Percentiles rank a stretch among this genome's conserved stretches.
phyloP scores from a whole-genome alignment of 2,329 filamentous ascomycete species.

The Arthrinium phaeospermum region DNA sequence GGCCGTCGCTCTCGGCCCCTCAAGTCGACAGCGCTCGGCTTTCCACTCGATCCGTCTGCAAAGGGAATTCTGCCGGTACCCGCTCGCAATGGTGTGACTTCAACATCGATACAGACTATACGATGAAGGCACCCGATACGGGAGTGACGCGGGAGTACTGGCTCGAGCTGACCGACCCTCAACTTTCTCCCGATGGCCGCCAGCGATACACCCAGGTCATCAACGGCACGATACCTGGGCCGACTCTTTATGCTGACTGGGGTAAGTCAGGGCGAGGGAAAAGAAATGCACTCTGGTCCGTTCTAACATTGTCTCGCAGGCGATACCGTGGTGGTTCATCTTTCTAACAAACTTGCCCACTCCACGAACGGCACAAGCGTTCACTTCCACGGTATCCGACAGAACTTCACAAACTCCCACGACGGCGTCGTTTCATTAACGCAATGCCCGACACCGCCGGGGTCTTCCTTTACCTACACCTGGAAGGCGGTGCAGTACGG shows the following conservation, averaged over 20 bases:
- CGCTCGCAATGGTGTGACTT: conserved; percentile 43
- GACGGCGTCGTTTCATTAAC: conserved; percentile 61
- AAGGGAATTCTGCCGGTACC: not conserved
- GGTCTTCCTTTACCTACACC: conserved; percentile 59
- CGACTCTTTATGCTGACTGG: conserved; percentile 53
- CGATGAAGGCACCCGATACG: conserved; percentile 39
- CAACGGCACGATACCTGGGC: conserved; percentile 42
- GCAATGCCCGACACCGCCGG: conserved; percentile 58
- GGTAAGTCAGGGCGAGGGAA: conserved; percentile 33
- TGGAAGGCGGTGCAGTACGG: conserved; percentile 63
- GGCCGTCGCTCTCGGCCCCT: not conserved
- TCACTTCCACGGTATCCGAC: conserved; percentile 68
- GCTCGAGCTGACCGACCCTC: conserved; percentile 32
- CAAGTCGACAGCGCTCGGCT: not conserved
- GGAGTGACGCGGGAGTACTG: conserved; percentile 45
- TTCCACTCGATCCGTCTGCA: not conserved
- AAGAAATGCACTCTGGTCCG: too few relatives aligned
- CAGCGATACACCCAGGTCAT: conserved; percentile 39
- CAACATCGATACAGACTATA: conserved; percentile 43
- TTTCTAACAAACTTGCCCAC: conserved; percentile 54
- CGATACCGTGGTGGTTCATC: conserved; percentile 49
- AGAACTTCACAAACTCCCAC: conserved; percentile 57
- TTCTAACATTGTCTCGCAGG: not conserved
- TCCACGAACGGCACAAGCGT: conserved; percentile 61
- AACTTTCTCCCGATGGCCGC: conserved; percentile 42